Percentiles rank a stretch among this genome's conserved stretches.
Conservation (phyloP, 1,284 basidiomycete genomes). For the Apiotrichum siamense region DNA sequence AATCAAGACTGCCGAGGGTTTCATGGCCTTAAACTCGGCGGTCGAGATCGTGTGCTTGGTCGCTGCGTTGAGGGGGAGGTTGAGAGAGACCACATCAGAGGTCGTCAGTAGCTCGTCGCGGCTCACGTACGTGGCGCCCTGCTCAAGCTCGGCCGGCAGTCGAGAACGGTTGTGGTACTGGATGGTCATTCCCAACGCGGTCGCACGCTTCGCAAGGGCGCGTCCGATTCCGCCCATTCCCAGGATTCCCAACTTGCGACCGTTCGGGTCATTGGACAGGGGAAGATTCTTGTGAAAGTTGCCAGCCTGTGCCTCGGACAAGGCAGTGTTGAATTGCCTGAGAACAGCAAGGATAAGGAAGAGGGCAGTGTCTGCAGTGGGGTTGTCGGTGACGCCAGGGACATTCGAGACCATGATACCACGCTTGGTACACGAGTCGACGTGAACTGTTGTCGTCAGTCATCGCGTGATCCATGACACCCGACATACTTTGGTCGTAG, state of each 20-base stretch:
- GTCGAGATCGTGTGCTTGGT: conserved; percentile 21
- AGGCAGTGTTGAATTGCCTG: conserved; percentile 63
- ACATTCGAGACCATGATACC: conserved; percentile 77
- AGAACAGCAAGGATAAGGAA: conserved; percentile 72
- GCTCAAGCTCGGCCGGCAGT: conserved; percentile 28
- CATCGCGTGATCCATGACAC: too few species aligned
- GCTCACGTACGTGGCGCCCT: conserved; percentile 23
- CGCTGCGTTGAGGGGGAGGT: conserved; percentile 19
- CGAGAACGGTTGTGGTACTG: conserved; percentile 63
- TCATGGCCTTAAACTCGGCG: conserved; percentile 22
- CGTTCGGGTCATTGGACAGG: conserved; percentile 16
- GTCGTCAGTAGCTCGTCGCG: conserved; percentile 36
- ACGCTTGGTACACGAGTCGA: conserved; percentile 61
- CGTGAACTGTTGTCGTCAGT: conserved; percentile 48
- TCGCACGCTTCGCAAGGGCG: conserved; percentile 18
- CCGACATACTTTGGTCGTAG: conserved; percentile 33
- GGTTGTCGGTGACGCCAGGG: conserved; percentile 76
- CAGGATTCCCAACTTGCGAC: conserved; percentile 20
- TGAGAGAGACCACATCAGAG: conserved; percentile 27
- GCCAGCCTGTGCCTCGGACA: conserved; percentile 56
- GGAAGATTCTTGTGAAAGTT: conserved; percentile 52
- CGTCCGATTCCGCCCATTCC: conserved; percentile 25
- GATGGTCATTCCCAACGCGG: conserved; percentile 19
- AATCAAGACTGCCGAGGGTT: conserved; percentile 21
- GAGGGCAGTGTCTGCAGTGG: conserved; percentile 76